These are phyloP conservation scores for Cyberlindnera nakhonratchasimensis DNA, from an alignment of 805 yeast species.

Conservation along the genomic window DNA sequence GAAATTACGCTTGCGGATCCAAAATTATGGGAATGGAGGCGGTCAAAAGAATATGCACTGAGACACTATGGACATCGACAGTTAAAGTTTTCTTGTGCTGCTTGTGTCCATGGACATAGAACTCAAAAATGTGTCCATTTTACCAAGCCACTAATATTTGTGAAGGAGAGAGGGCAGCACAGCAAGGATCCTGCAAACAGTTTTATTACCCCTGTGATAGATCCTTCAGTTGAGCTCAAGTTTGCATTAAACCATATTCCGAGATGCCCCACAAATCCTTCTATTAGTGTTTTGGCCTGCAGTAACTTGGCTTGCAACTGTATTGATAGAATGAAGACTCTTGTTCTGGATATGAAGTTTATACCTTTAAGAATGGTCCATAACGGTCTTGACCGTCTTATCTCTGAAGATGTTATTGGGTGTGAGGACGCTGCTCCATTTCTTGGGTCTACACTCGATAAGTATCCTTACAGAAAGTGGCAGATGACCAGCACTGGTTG, in stretches of 20 bases:
- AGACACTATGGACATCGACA: constrained; percentile 1
- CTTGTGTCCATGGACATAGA: constrained; percentile 8
- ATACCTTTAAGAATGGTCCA: neutral
- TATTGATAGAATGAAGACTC: neutral
- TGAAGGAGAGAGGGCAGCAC: constrained; percentile 9
- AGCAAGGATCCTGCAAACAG: constrained; percentile 2
- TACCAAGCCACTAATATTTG: neutral
- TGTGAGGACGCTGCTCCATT: neutral
- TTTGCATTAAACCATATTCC: neutral
- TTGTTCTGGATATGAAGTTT: constrained; percentile 1
- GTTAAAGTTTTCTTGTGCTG: constrained; percentile 6
- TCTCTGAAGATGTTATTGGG: neutral
- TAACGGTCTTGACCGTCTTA: neutral
- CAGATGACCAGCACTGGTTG: neutral
- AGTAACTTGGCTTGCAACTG: neutral
- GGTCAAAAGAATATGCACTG: neutral
- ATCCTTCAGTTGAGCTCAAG: neutral
- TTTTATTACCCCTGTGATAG: constrained; percentile 3
- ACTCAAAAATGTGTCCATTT: constrained; percentile 2
- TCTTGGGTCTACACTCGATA: constrained; percentile 3
- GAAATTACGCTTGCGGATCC: neutral
- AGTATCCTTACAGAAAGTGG: constrained; percentile 3
- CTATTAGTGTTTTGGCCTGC: neutral
- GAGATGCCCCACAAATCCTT: neutral
- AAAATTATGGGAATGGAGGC: neutral